Conservation (phyloP, 306 rosid species). For the Sphenostylis stenocarpa region DNA sequence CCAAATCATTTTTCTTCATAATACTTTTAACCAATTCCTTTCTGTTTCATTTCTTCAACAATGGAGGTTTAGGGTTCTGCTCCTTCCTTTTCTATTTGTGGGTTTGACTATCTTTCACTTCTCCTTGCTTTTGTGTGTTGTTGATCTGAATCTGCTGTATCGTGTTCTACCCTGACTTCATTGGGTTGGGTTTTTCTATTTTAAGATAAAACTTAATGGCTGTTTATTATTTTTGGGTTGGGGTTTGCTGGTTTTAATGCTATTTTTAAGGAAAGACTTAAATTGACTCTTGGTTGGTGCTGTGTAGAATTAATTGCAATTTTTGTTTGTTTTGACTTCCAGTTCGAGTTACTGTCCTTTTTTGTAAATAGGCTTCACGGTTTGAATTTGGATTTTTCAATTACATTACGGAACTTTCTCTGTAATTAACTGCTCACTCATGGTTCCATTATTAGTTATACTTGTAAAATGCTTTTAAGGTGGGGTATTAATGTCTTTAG, state of each 20-base stretch:
- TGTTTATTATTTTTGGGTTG: neutral
- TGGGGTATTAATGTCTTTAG: neutral
- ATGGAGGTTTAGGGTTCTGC: conserved; percentile 21
- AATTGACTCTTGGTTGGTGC: conserved; percentile 27
- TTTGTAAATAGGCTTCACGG: neutral
- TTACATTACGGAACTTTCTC: neutral
- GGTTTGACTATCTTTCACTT: conserved; percentile 19
- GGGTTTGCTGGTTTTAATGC: conserved; percentile 11
- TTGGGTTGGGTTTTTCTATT: neutral
- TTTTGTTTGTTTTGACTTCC: conserved; percentile 21
- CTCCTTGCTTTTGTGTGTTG: neutral
- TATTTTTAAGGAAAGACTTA: conserved; percentile 17
- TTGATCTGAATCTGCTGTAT: neutral
- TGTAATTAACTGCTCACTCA: neutral
- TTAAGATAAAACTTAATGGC: neutral
- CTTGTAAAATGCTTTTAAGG: neutral
- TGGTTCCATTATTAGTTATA: neutral
- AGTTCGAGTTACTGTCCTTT: conserved; percentile 15
- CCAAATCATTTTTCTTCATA: neutral
- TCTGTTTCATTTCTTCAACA: conserved; percentile 5
- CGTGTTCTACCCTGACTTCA: neutral
- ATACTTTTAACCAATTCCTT: neutral
- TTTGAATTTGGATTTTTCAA: conserved; percentile 6
- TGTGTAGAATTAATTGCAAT: conserved; percentile 19
- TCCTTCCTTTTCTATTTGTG: conserved; percentile 10